A percentile compares a stretch with the other conserved stretches of the same genome.
Conservation (phyloP, 441 rosid genomes). For the Mallotus japonicus region DNA sequence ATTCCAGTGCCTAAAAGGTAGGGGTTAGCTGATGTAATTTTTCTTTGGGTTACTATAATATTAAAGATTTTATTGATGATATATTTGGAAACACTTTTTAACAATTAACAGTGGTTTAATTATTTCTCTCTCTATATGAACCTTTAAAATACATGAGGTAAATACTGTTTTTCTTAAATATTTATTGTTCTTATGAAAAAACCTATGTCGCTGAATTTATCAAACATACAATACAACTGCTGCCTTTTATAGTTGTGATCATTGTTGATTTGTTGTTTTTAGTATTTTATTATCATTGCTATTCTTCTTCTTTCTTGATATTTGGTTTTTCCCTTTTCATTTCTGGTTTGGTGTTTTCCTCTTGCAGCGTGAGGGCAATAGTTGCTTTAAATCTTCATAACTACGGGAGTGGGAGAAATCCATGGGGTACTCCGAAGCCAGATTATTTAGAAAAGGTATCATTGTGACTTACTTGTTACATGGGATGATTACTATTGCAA, state of each 20-base stretch:
- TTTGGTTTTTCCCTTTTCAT: conserved; percentile 5
- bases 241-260: not conserved
- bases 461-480: not conserved
- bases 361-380: conserved; percentile 81
- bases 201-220: not conserved
- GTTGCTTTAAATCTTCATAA: conserved; percentile 85
- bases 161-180: not conserved
- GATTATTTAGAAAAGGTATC: conserved; percentile 81
- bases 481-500: not conserved
- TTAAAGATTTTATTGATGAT: not conserved
- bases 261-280: too few relatives aligned
- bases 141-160: not conserved
- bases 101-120: not conserved
- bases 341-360: conserved; percentile 5
- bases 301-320: not conserved
- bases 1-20: conserved; percentile 88
- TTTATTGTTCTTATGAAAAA: not conserved
- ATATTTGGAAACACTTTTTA: conserved; percentile 1
- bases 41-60: not conserved
- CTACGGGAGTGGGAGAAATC: conserved; percentile 94
- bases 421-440: conserved; percentile 85
- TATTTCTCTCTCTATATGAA: not conserved
- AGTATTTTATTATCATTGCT: not conserved
- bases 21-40: conserved; percentile 12
- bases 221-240: not conserved